Evolutionary conservation across 164 flowering plant genomes (phyloP).

Genomic region (Amborella trichopoda): DNA sequence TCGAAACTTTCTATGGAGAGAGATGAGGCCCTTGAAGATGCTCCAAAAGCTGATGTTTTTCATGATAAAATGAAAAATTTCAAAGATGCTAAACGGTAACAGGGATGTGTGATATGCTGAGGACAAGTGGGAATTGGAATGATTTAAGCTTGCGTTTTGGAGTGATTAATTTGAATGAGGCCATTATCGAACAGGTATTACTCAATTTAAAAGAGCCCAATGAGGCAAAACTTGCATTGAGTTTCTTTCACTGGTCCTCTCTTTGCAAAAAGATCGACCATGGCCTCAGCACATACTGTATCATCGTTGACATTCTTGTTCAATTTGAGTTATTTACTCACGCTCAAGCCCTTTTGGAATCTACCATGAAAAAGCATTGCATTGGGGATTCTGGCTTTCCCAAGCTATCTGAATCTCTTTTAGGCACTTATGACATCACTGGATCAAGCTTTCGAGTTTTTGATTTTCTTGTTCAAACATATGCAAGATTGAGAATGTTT

Average conservation of each 20-base stretch:
- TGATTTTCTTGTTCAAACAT: conserved; percentile 61
- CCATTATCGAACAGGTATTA: conserved; percentile 31
- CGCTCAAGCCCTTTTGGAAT: conserved; percentile 51
- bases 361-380: conserved; percentile 19
- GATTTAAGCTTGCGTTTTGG: conserved; percentile 15
- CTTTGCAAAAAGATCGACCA: conserved; percentile 23
- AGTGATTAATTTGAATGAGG: conserved; percentile 19
- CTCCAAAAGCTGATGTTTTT: too few species aligned
- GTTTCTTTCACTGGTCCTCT: conserved; percentile 82
- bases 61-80: not conserved
- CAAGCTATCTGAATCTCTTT: conserved; percentile 22
- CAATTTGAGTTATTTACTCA: conserved; percentile 38
- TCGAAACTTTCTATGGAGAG: too few species aligned
- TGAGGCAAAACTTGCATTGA: conserved; percentile 48
- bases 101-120: conserved; percentile 26
- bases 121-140: conserved; percentile 42
- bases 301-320: conserved; percentile 45
- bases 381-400: not conserved
- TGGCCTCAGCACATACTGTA: conserved; percentile 32
- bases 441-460: conserved; percentile 43
- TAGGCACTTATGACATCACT: conserved; percentile 27
- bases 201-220: conserved; percentile 44
- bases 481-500: conserved; percentile 55
- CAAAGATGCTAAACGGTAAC: not conserved
- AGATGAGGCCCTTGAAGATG: too few species aligned